phyloP scores from a whole-genome alignment of 2,329 filamentous ascomycete species.

The Stagonosporopsis rhizophila region DNA sequence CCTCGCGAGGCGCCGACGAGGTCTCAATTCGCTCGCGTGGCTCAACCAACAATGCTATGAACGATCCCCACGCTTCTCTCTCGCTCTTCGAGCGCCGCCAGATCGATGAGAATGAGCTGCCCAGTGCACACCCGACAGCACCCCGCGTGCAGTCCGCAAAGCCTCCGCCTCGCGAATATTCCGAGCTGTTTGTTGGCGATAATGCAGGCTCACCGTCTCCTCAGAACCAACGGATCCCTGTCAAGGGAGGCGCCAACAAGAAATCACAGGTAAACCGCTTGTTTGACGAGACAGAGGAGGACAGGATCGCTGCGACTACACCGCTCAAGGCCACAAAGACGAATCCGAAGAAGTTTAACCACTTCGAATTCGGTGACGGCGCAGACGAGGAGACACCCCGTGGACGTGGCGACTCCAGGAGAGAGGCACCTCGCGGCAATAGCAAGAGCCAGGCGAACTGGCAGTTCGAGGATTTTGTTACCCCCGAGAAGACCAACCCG shows the following conservation, averaged over 20 bases:
- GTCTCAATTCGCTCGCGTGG: conserved; percentile 50
- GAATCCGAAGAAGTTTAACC: conserved; percentile 80
- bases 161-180: conserved; percentile 69
- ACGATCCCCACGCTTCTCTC: conserved; percentile 68
- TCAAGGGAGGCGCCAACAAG: conserved; percentile 58
- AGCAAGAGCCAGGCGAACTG: conserved; percentile 76
- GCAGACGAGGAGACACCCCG: conserved; percentile 50
- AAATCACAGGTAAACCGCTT: conserved; percentile 62
- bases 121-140: conserved; percentile 61
- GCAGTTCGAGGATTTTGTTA: conserved; percentile 87
- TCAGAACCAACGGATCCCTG: conserved; percentile 52
- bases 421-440: conserved; percentile 23
- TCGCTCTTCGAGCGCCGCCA: conserved; percentile 77
- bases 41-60: conserved; percentile 48
- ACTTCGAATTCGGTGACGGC: conserved; percentile 82
- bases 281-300: conserved; percentile 63
- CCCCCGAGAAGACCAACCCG: conserved; percentile 75
- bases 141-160: conserved; percentile 71
- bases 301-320: conserved; percentile 35
- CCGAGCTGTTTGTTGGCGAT: conserved; percentile 71
- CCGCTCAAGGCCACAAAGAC: conserved; percentile 62
- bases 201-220: conserved; percentile 50
- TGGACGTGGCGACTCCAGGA: conserved; percentile 38
- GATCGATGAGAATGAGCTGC: conserved; percentile 60
- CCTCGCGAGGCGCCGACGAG: conserved; percentile 41